Evolutionary conservation across 768 basidiomycete genomes (phyloP).

Genomic region (Leccinum rimulosum): DNA sequence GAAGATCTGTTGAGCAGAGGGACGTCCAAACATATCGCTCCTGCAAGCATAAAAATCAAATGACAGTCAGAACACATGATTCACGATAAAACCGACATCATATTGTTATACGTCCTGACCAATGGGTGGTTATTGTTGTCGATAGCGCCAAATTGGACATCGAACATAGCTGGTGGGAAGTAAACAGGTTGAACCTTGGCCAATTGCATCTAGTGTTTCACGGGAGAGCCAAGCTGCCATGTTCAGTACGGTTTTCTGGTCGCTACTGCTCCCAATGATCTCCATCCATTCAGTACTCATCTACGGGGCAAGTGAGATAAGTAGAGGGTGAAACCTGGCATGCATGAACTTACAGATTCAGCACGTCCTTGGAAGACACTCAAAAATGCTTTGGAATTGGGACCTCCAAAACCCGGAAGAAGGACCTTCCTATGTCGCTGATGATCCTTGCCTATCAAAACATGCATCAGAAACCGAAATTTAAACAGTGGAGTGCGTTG

Average conservation of each 20-base stretch:
- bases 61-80: conserved; percentile 2
- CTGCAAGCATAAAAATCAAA: conserved; percentile 9
- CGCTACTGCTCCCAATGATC: background rate
- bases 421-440: conserved; percentile 54
- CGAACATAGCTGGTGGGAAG: conserved; percentile 36
- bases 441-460: conserved; percentile 38
- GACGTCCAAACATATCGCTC: conserved; percentile 16
- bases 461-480: background rate
- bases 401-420: conserved; percentile 52
- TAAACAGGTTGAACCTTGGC: conserved; percentile 37
- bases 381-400: conserved; percentile 50
- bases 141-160: conserved; percentile 40
- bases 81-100: conserved; percentile 7
- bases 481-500: background rate
- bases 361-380: conserved; percentile 43
- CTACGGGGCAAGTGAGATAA: background rate
- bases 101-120: conserved; percentile 7
- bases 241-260: background rate
- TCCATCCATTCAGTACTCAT: background rate
- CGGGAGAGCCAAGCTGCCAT: background rate
- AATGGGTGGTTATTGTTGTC: conserved; percentile 13
- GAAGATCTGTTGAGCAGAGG: conserved; percentile 18
- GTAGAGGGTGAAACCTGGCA: background rate
- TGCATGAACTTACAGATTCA: conserved; percentile 19
- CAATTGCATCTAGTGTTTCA: conserved; percentile 35